Base-by-base conservation (phyloP, 148 eudicot species). In the Camellia lanceoleosa region DNA sequence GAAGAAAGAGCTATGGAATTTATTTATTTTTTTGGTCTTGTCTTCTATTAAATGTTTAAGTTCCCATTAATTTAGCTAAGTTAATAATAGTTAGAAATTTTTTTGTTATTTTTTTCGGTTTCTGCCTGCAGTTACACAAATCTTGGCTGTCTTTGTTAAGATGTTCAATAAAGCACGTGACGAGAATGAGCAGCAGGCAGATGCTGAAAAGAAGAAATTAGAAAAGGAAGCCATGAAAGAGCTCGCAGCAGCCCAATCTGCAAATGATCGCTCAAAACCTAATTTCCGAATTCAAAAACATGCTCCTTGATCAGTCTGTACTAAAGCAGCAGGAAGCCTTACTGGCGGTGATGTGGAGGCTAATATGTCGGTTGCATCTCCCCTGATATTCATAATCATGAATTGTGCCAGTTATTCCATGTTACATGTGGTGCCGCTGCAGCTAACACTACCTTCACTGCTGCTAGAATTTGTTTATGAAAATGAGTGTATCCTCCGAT, bases 141-240 rank as follows among this genome's bases (percentile, higher is more conserved):
- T 89, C 44, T 78, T 97, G 85, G 85, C 68, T 8, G 96, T 97
- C 51, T 97, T 97, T 73, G 87, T 87, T 13, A 97, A 94, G 85
- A 80, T 89, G 88, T 97, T 97, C 82, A 92, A 92, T 20, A 97
- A 97, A 82, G 86, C 99, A 46, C 91, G 94, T 0, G 99, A 90
- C 5, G 98, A 97, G 89, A 97, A 97, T 73, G 86, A 70, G 65
- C 97, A 97, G 83, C 89, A 71, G 81, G 98, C 94, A 20, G 99
- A 97, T 73, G 97, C 94, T 19, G 98, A 94, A 87, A 97, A 85
- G 89, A 97, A 94, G 89, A 97, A 89, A 84, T 42, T 92, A 88
- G 99, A 97, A 74, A 96, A 96, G 85, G 99, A 96, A 93, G 99
- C 98, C 58, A 83, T 89, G 85, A 92, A 91, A 84, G 97, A 94